Conservation (phyloP, 2,329 filamentous ascomycete genomes). For the Helminthosporium solani region DNA sequence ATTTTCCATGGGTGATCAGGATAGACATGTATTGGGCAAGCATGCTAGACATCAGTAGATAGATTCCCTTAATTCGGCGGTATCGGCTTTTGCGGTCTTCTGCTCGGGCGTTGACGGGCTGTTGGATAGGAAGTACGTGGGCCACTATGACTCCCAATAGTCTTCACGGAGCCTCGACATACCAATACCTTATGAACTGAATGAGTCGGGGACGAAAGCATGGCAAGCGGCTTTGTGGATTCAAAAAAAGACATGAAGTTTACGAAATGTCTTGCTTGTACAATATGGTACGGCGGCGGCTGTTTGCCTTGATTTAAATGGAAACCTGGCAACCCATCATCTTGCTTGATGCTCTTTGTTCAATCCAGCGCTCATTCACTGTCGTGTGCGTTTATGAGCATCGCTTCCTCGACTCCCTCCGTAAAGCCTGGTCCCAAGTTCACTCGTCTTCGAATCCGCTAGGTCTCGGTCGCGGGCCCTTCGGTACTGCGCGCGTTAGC, state of each 20-base stretch:
- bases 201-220: neutral
- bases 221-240: neutral
- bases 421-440: slow-evolving; percentile 3
- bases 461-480: slow-evolving; percentile 48
- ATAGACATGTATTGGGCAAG: too few relatives aligned
- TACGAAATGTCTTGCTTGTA: slow-evolving; percentile 28
- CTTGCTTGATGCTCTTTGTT: neutral
- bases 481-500: slow-evolving; percentile 43
- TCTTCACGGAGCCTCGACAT: too few relatives aligned
- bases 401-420: neutral
- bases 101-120: neutral
- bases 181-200: neutral
- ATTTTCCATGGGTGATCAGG: slow-evolving; percentile 48
- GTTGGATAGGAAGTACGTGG: neutral
- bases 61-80: neutral
- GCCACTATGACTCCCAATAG: too few relatives aligned
- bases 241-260: neutral
- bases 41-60: slow-evolving; percentile 9
- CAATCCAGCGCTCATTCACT: too few relatives aligned
- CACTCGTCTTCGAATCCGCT: slow-evolving; percentile 49
- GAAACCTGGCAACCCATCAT: neutral
- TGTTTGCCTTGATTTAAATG: neutral
- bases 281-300: slow-evolving; percentile 14
- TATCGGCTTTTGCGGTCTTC: neutral
- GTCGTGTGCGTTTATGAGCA: too few relatives aligned